phyloP scores from a whole-genome alignment of 2,329 filamentous ascomycete species.

The Lasiodiplodia citricola region DNA sequence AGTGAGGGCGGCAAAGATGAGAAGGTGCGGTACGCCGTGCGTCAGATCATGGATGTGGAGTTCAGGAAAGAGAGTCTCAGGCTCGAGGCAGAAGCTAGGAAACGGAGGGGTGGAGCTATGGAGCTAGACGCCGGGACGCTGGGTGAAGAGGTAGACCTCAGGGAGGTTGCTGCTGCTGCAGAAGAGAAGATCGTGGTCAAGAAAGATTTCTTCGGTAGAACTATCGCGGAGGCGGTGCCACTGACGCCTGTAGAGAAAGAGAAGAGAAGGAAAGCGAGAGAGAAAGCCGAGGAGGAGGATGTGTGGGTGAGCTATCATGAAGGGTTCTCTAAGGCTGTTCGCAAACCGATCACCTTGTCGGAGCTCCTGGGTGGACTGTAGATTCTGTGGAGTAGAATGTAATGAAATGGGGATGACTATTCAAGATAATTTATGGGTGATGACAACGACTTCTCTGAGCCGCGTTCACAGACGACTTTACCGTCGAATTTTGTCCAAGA shows the following conservation, averaged over 20 bases:
- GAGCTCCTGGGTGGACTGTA: slow-evolving; percentile 76
- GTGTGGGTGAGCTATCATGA: slow-evolving; percentile 92
- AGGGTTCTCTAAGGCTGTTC: slow-evolving; percentile 88
- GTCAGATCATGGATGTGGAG: slow-evolving; percentile 92
- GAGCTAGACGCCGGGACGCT: slow-evolving; percentile 36
- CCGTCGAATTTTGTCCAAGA: no score
- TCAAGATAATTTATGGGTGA: not conserved
- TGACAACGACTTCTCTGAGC: not conserved
- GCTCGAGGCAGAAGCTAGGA: slow-evolving; percentile 69
- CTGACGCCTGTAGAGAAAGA: slow-evolving; percentile 45
- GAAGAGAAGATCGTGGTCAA: slow-evolving; percentile 56
- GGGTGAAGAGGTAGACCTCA: slow-evolving; percentile 29
- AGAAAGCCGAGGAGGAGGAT: slow-evolving; percentile 51
- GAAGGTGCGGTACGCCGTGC: slow-evolving; percentile 87
- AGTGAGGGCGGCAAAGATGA: slow-evolving; percentile 62
- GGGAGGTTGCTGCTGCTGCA: slow-evolving; percentile 27
- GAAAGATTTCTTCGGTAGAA: slow-evolving; percentile 84
- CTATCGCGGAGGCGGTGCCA: slow-evolving; percentile 58
- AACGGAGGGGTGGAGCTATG: slow-evolving; percentile 52
- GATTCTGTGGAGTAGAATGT: not conserved
- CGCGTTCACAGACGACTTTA: not conserved
- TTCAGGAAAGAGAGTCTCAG: slow-evolving; percentile 73
- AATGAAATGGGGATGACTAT: not conserved
- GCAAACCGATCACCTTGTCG: slow-evolving; percentile 80
- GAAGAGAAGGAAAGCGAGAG: slow-evolving; percentile 42